Conservation (phyloP, 768 basidiomycete genomes). For the Daedalea quercina region DNA sequence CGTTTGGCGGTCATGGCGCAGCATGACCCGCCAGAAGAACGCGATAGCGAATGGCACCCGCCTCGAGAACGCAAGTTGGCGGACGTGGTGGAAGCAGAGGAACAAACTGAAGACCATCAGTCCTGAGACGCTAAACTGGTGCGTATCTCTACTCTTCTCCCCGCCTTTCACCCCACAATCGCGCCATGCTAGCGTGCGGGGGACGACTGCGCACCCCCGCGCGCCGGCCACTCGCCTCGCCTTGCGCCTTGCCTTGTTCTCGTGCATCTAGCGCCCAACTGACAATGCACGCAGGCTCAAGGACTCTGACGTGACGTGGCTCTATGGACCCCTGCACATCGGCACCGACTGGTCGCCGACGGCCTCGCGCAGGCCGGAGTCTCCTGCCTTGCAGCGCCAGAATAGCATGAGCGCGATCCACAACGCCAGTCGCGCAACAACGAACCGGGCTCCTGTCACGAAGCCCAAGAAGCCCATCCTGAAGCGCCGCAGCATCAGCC, state of each 20-base stretch:
- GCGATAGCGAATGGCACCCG: conserved; percentile 93
- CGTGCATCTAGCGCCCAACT: conserved; percentile 1
- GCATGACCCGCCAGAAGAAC: conserved; percentile 97
- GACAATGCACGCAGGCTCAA: conserved; percentile 69
- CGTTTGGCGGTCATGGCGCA: conserved; percentile 97
- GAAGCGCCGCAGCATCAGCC: conserved; percentile 89
- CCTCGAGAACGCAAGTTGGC: conserved; percentile 97
- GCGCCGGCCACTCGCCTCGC: not conserved
- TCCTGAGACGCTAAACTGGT: conserved; percentile 99
- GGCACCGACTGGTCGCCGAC: conserved; percentile 78
- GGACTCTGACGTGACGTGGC: conserved; percentile 98
- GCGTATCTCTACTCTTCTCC: conserved; percentile 21
- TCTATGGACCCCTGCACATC: conserved; percentile 94
- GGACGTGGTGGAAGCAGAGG: conserved; percentile 99
- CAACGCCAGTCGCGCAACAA: conserved; percentile 4
- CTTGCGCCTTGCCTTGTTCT: not conserved
- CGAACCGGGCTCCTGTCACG: not conserved
- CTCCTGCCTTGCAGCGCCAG: conserved; percentile 22
- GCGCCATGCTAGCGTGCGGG: not conserved
- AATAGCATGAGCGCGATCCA: conserved; percentile 37
- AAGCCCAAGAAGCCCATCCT: conserved; percentile 77
- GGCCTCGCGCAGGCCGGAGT: conserved; percentile 34
- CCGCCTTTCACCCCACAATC: conserved; percentile 12
- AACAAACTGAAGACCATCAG: conserved; percentile 92
- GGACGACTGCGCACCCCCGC: not conserved